Percentiles rank a stretch among this genome's conserved stretches.
Evolutionary conservation across 1,139 yeast species (phyloP).

Genomic region (Diutina sp.): DNA sequence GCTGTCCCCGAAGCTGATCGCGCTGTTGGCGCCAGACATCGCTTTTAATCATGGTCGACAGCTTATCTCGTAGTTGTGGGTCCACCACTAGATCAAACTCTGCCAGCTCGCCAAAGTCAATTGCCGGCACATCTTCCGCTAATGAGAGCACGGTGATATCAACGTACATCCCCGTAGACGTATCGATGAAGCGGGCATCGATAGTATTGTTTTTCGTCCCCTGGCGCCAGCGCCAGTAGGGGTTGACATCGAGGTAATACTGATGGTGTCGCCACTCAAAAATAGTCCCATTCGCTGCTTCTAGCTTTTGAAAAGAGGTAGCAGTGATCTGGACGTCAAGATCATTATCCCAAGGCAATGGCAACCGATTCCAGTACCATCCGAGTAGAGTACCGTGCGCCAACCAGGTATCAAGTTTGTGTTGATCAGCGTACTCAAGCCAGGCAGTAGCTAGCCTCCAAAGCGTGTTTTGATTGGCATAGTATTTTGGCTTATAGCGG

Average conservation of each 20-base stretch:
- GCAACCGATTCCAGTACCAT: conserved; percentile 49
- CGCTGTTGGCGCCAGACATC: conserved; percentile 13
- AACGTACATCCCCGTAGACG: conserved; percentile 40
- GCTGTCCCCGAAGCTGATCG: conserved; percentile 10
- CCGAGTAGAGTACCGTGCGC: conserved; percentile 50
- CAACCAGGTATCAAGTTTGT: conserved; percentile 38
- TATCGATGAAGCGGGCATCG: conserved; percentile 50
- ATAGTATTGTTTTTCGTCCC: conserved; percentile 36
- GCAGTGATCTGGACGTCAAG: conserved; percentile 43
- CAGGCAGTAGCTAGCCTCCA: conserved; percentile 35
- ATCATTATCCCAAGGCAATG: conserved; percentile 53
- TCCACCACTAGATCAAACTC: conserved; percentile 25
- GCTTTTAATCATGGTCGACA: background rate
- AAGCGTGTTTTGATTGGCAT: background rate
- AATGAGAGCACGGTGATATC: conserved; percentile 42
- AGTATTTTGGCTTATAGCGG: background rate
- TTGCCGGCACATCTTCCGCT: conserved; percentile 7
- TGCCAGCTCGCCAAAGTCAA: conserved; percentile 6
- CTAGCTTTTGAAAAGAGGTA: conserved; percentile 5
- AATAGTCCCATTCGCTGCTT: conserved; percentile 28
- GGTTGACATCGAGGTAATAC: conserved; percentile 40
- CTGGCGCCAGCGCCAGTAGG: conserved; percentile 22
- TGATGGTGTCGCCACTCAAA: conserved; percentile 34
- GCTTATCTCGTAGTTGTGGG: conserved; percentile 7
- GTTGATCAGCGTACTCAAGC: conserved; percentile 33